Base-by-base conservation (phyloP, 768 basidiomycete genomes). In the Suillus plorans region DNA sequence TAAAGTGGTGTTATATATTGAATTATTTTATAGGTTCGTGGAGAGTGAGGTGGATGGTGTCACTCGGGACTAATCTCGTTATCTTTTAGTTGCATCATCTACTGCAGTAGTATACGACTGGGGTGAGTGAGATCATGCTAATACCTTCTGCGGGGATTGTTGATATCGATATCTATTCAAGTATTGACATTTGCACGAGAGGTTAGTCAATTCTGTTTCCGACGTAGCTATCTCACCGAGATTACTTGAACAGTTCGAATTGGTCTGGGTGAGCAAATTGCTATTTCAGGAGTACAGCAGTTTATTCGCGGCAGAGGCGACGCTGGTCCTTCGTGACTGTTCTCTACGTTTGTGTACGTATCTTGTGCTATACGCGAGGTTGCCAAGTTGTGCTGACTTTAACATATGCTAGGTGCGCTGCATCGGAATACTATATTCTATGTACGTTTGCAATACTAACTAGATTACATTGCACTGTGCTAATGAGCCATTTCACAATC, bases 1-100 rank as follows among this genome's bases (percentile, higher is more conserved):
- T 52, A 1, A 7, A 31, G 2, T 52, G 50, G 50, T 52, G 28
- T 31, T 28, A 28, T 31, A 18, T 52, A 28, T 52, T 52, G 1
- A 52, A 52, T 52, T 52, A 52, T 31, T 52, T 52, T 10, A 31
- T 52, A 52, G 50, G 50, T 52, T 52, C 28, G 50, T 52, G 50
- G 28, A 28, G 18, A 52, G 50, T 16, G 31, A 18, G 50, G 16
- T 16, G 16, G 28, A 52, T 52, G 50, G 28, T 52, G 16, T 31
- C 3, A 37, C 36, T 10, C 10, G 50, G 8, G 28, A 28, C 50
- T 49, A 49, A 52, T 28, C 25, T 52, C 7, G 16, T 7, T 16
- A 16, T 52, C 5, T 50, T 50, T 8, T 52, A 52, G 50, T 52
- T 52, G 28, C 28, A 18, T 52, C 50, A 16, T 52, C 50, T 10